These are phyloP conservation scores for Trichoderma atroviride DNA, from an alignment of 2,329 filamentous ascomycete species.

Conservation along the genomic window DNA sequence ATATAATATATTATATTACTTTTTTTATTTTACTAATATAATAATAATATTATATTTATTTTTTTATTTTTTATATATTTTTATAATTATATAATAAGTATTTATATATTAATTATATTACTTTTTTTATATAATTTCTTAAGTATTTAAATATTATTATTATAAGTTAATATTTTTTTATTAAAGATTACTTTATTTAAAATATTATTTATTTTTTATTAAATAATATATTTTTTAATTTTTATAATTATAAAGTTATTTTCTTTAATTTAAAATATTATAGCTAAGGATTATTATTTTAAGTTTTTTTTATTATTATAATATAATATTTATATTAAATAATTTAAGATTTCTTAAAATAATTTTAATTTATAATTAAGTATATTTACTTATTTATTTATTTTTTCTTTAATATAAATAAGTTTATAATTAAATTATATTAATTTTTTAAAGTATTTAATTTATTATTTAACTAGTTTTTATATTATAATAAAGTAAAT, in stretches of 20 bases:
- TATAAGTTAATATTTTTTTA: too few species aligned
- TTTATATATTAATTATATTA: too few species aligned
- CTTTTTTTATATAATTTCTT: too few species aligned
- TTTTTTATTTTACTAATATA: too few species aligned
- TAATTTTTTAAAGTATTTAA: slow-evolving; percentile 25
- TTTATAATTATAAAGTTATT: not conserved
- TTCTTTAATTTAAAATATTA: not conserved
- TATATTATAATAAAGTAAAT: slow-evolving; percentile 28
- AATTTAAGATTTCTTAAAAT: not conserved
- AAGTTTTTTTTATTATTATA: not conserved
- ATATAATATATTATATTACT: too few species aligned
- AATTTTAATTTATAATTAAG: not conserved
- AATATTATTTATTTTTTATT: too few species aligned
- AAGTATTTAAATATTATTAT: too few species aligned
- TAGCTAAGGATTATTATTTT: not conserved
- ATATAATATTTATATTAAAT: not conserved
- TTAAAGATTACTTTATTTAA: too few species aligned
- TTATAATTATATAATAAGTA: too few species aligned
- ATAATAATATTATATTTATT: too few species aligned
- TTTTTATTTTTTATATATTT: too few species aligned
- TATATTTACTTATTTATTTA: not conserved
- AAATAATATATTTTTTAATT: too few species aligned
- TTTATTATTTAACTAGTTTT: slow-evolving; percentile 29
- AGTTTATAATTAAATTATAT: not conserved
- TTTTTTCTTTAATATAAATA: not conserved